Base-by-base conservation (phyloP, 306 rosid species). In the Leucaena leucocephala region DNA sequence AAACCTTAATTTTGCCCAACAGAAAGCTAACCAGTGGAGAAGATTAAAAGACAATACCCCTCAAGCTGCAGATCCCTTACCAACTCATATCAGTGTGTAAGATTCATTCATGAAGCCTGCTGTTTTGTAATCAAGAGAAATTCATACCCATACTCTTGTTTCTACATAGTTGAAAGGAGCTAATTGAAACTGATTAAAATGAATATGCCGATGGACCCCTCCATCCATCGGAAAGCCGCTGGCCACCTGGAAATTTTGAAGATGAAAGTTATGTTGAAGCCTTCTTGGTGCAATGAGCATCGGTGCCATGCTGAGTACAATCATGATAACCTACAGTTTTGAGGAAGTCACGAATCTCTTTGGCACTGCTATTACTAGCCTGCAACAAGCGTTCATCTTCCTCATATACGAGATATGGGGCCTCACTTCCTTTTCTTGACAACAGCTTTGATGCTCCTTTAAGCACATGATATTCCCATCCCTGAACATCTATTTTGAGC, bases 381-480 rank as follows among this genome's bases (percentile, higher is more conserved):
- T 81, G 84, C 76, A 96, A 79, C 85, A 96, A 78, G 21, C 88
- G 89, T 82, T 93, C 99, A 44, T 96, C 99, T 86, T 95, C 99
- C 84, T 96, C 99, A 2, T 93, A 96, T 73, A 96, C 93, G 62
- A 96, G 82, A 87, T 90, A 96, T n/a, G 99, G 99, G 39, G 99
- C 97, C 84, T 91, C 90, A 74, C 88, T 83, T 75, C 90, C 97
- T 78, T 88, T 86, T 82, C 98, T 90, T 62, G 92, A 93, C 5
- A 95, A 87, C 49, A 96, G 62, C 85, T 88, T 86, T 19, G 86
- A 71, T 48, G 98, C 96, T 82, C 99, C 99, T 89, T 87, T 93
- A 38, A 96, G 99, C 45, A 93, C 99, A 75, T 96, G 98, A 88
- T 89, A 85, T 76, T 96, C 99, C 99, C 99, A 96, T 27, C 99